Conservation (phyloP, 2,329 filamentous ascomycete species). For the Tolypocladium nubicola region DNA sequence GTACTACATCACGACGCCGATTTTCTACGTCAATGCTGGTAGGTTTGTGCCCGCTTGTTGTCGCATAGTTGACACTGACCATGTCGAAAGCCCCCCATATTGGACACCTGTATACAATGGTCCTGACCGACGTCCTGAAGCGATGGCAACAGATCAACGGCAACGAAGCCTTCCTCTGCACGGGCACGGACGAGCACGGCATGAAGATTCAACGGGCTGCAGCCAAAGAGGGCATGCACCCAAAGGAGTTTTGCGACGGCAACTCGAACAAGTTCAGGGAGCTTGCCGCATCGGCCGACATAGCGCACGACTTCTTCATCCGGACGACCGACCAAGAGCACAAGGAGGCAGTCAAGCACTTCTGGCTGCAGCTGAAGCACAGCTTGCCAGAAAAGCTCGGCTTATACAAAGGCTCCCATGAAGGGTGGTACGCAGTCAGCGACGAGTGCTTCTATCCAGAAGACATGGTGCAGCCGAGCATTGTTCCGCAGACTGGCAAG, state of each 20-base stretch:
- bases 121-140: conserved; percentile 84
- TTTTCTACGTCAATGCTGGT: conserved; percentile 98
- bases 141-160: conserved; percentile 77
- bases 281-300: conserved; percentile 57
- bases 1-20: conserved; percentile 91
- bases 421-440: conserved; percentile 93
- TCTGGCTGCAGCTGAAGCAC: conserved; percentile 68
- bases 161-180: conserved; percentile 62
- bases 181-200: conserved; percentile 94
- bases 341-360: conserved; percentile 73
- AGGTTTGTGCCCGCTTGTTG: conserved; percentile 7
- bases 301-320: conserved; percentile 79
- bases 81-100: conserved; percentile 66
- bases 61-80: background rate
- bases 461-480: conserved; percentile 57
- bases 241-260: conserved; percentile 80
- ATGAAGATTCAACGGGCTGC: conserved; percentile 94
- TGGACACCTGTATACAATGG: conserved; percentile 88
- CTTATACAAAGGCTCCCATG: conserved; percentile 77
- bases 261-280: conserved; percentile 71
- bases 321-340: conserved; percentile 82
- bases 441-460: conserved; percentile 95
- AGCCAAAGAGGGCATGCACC: conserved; percentile 54
- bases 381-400: conserved; percentile 48
- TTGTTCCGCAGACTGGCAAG: conserved; percentile 71